Conservation (phyloP, 2,329 filamentous ascomycete species). For the Epichloe brachyelytri region DNA sequence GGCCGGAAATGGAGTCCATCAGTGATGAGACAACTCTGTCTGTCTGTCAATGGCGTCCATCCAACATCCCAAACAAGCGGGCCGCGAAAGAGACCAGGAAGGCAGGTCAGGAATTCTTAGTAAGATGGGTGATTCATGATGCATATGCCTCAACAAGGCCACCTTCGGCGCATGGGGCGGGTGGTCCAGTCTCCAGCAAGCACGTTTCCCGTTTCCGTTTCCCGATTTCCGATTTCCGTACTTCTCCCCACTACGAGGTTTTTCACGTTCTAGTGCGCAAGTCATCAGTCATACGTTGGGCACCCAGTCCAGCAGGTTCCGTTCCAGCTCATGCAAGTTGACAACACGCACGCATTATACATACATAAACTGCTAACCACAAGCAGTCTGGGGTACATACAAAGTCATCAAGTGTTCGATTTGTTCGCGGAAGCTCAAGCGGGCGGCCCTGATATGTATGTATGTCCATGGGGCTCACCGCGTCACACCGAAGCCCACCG, state of each 20-base stretch:
- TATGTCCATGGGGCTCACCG: no score
- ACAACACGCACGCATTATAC: background rate
- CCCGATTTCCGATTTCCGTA: no score
- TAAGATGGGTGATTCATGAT: no score
- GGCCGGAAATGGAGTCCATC: background rate
- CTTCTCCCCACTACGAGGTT: no score
- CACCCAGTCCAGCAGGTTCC: background rate
- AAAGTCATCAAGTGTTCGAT: background rate
- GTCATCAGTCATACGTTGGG: background rate
- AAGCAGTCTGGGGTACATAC: slow-evolving; percentile 1
- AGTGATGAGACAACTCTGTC: background rate
- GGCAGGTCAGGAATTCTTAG: no score
- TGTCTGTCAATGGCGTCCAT: background rate
- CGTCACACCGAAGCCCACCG: slow-evolving; percentile 4
- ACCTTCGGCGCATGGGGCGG: no score
- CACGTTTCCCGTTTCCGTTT: no score
- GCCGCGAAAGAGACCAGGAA: background rate
- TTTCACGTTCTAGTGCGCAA: background rate
- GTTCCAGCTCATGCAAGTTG: background rate
- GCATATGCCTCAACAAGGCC: no score
- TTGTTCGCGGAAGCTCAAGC: background rate
- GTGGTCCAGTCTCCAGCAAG: no score
- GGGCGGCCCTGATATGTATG: background rate
- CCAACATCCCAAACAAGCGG: background rate
- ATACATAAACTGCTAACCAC: background rate